Conservation (phyloP, 345 rosid species). For the Combretum micranthum region DNA sequence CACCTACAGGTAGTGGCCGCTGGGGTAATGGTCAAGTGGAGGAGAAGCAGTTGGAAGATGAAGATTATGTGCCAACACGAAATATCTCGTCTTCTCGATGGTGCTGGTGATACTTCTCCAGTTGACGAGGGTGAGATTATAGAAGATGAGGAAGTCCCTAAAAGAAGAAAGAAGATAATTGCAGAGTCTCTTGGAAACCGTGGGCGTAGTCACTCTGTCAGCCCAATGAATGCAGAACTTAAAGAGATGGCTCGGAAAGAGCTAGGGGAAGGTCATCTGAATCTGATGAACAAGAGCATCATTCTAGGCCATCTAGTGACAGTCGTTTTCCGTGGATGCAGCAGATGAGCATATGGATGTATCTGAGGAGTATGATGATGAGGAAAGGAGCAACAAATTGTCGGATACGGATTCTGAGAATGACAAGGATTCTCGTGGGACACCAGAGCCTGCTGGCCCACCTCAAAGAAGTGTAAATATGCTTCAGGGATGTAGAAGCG, state of each 20-base stretch:
- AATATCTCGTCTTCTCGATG: slow-evolving; percentile 95
- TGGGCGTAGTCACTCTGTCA: slow-evolving; percentile 33
- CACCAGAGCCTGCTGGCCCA: slow-evolving; percentile 51
- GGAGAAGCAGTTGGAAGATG: slow-evolving; percentile 46
- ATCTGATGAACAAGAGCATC: slow-evolving; percentile 47
- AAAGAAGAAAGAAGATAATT: slow-evolving; percentile 52
- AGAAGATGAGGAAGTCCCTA: slow-evolving; percentile 54
- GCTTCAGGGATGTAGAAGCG: slow-evolving; percentile 98
- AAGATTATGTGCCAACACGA: slow-evolving; percentile 66
- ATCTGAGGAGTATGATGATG: slow-evolving; percentile 34
- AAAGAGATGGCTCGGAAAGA: slow-evolving; percentile 51
- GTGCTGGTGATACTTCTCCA: slow-evolving; percentile 80
- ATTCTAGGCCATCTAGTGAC: slow-evolving; percentile 43
- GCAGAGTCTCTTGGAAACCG: slow-evolving; percentile 33
- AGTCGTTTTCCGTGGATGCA: slow-evolving; percentile 45
- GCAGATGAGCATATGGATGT: slow-evolving; percentile 67
- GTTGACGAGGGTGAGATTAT: slow-evolving; percentile 81
- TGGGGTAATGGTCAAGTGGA: slow-evolving; percentile 29
- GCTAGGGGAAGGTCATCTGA: slow-evolving; percentile 50
- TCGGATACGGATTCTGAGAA: slow-evolving; percentile 50
- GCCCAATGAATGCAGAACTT: slow-evolving; percentile 56
- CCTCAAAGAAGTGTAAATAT: slow-evolving; percentile 82
- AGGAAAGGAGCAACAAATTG: slow-evolving; percentile 25
- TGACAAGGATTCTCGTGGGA: slow-evolving; percentile 35
- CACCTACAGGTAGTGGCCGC: slow-evolving; percentile 31